Evolutionary conservation across 305 asterid genomes (phyloP).

Genomic region (Lippia alba): DNA sequence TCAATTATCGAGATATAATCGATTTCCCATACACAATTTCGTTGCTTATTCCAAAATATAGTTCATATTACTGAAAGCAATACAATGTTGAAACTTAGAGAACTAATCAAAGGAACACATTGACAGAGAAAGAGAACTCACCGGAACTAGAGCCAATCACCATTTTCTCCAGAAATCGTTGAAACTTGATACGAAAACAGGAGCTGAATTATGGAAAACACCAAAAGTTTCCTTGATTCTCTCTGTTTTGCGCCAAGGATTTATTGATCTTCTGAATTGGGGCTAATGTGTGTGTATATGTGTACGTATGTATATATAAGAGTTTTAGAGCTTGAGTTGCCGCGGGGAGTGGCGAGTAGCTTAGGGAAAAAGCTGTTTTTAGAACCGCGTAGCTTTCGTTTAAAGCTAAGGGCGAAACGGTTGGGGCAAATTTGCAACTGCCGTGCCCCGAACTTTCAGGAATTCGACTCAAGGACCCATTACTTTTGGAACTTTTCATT

Average conservation of each 20-base stretch:
- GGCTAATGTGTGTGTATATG: background rate
- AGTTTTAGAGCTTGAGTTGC: background rate
- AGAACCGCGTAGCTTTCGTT: constrained; percentile 33
- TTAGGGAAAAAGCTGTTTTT: constrained; percentile 29
- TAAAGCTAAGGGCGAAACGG: constrained; percentile 20
- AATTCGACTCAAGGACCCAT: constrained; percentile 2
- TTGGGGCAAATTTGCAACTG: background rate
- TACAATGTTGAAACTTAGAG: background rate
- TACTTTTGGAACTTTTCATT: background rate
- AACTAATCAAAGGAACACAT: background rate
- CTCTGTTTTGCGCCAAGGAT: background rate
- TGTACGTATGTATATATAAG: background rate
- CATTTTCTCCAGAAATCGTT: constrained; percentile 10
- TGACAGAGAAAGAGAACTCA: constrained; percentile 24
- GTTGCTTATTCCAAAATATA: background rate
- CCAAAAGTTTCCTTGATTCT: background rate
- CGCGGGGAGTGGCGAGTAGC: constrained; percentile 31
- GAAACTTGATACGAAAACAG: background rate
- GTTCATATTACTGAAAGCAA: constrained; percentile 2
- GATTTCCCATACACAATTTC: background rate
- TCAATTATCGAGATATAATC: background rate
- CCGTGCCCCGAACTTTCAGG: background rate
- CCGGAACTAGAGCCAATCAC: constrained; percentile 13
- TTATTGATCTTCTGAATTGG: background rate
- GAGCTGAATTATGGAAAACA: background rate